Evolutionary conservation across 1,284 basidiomycete genomes (phyloP).

Genomic region (Limonomyces culmigenus): DNA sequence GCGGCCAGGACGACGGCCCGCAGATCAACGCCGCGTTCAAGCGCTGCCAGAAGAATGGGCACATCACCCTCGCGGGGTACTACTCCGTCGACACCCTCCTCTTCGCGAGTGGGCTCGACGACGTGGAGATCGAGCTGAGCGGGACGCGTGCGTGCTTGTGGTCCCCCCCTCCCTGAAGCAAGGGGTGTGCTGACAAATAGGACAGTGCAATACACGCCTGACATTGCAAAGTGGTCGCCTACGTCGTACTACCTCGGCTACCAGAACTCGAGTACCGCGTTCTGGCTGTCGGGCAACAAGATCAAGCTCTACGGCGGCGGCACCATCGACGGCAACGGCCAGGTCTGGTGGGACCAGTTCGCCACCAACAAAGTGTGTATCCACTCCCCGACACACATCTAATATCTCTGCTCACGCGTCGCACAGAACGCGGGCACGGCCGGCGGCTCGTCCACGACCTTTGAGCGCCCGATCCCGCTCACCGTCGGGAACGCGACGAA

Average conservation of each 20-base stretch:
- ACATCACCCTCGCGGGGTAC: constrained; percentile 17
- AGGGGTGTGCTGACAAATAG: no score
- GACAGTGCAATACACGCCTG: constrained; percentile 20
- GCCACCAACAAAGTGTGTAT: constrained; percentile 11
- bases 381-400: constrained; percentile 1
- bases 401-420: constrained; percentile 32
- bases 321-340: constrained; percentile 40
- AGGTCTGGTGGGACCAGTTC: constrained; percentile 44
- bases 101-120: constrained; percentile 17
- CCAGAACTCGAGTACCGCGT: constrained; percentile 26
- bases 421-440: constrained; percentile 17
- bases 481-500: constrained; percentile 39
- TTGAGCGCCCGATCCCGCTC: constrained; percentile 44
- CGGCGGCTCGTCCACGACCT: constrained; percentile 18
- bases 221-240: constrained; percentile 29
- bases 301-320: constrained; percentile 34
- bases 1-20: constrained; percentile 19
- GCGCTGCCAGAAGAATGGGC: constrained; percentile 13
- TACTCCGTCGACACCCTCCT: constrained; percentile 24
- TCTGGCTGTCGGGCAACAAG: neutral
- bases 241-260: constrained; percentile 21
- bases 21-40: constrained; percentile 17
- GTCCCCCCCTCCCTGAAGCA: neutral
- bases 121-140: constrained; percentile 23
- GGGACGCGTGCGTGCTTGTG: constrained; percentile 13